Evolutionary conservation across 2,329 filamentous ascomycete species (phyloP).

Genomic region (Scortechinia acanthostroma): DNA sequence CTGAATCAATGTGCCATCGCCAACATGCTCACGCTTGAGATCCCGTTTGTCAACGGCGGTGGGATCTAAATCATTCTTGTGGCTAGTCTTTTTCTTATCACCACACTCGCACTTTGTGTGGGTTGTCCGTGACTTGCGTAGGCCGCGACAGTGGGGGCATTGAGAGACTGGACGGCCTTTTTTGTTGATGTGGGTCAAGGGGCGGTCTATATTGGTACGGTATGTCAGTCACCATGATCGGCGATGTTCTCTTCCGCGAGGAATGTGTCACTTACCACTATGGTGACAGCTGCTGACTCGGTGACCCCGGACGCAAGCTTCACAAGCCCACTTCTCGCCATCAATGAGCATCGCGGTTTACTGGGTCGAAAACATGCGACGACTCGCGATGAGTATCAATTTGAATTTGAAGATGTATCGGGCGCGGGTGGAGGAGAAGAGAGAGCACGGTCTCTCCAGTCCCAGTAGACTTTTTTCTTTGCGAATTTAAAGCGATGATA

Average conservation of each 20-base stretch:
- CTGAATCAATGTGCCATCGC: conserved; percentile 12
- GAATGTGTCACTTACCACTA: conserved; percentile 60
- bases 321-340: conserved; percentile 96
- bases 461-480: no score
- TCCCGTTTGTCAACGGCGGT: conserved; percentile 15
- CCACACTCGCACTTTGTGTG: conserved; percentile 21
- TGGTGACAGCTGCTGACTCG: conserved; percentile 98
- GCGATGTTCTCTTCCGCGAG: conserved; percentile 5
- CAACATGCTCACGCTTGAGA: conserved; percentile 23
- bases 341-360: conserved; percentile 65
- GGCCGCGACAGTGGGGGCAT: conserved; percentile 90
- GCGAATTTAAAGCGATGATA: background rate
- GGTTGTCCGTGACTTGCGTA: conserved; percentile 69
- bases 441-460: no score
- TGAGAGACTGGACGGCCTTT: conserved; percentile 96
- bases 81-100: conserved; percentile 20
- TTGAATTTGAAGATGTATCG: no score
- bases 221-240: conserved; percentile 8
- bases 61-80: conserved; percentile 17
- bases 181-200: conserved; percentile 89
- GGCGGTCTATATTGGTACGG: conserved; percentile 60
- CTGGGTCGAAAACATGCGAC: background rate
- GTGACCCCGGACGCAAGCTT: conserved; percentile 95
- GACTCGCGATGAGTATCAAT: conserved; percentile 1
- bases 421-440: background rate